A percentile compares a stretch with the other conserved stretches of the same genome.
phyloP scores from a whole-genome alignment of 2,329 filamentous ascomycete genomes.

The Colletotrichum tabaci region DNA sequence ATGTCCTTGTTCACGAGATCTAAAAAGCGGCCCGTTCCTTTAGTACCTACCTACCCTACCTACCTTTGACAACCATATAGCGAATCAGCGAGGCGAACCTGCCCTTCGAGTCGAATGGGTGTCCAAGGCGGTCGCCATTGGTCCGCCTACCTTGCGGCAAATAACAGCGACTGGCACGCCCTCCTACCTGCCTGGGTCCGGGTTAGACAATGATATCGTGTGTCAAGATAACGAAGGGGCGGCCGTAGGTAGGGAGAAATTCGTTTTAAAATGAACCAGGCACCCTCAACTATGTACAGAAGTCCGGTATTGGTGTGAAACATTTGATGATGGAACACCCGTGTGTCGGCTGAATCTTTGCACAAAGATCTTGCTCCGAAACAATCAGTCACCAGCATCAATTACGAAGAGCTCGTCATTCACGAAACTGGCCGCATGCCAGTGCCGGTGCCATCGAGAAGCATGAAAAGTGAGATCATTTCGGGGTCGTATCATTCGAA shows the following conservation, averaged over 20 bases:
- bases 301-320: too few species aligned
- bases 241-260: too few species aligned
- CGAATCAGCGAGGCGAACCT: slow-evolving; percentile 33
- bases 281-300: not conserved
- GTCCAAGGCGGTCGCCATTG: slow-evolving; percentile 28
- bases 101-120: slow-evolving; percentile 19
- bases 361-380: not conserved
- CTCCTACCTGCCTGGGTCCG: not conserved
- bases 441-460: slow-evolving; percentile 5
- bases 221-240: not conserved
- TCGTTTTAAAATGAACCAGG: too few species aligned
- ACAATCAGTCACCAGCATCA: not conserved
- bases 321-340: not conserved
- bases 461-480: slow-evolving; percentile 33
- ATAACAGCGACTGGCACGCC: slow-evolving; percentile 7
- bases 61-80: slow-evolving; percentile 22
- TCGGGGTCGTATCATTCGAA: slow-evolving; percentile 39
- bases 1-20: slow-evolving; percentile 31
- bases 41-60: slow-evolving; percentile 1
- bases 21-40: slow-evolving; percentile 39
- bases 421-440: slow-evolving; percentile 18
- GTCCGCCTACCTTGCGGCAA: slow-evolving; percentile 13
- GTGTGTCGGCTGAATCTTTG: not conserved
- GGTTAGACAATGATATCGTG: not conserved
- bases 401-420: slow-evolving; percentile 5